Evolutionary conservation across 2,329 filamentous ascomycete genomes (phyloP).

Genomic region (Nemania sp.): DNA sequence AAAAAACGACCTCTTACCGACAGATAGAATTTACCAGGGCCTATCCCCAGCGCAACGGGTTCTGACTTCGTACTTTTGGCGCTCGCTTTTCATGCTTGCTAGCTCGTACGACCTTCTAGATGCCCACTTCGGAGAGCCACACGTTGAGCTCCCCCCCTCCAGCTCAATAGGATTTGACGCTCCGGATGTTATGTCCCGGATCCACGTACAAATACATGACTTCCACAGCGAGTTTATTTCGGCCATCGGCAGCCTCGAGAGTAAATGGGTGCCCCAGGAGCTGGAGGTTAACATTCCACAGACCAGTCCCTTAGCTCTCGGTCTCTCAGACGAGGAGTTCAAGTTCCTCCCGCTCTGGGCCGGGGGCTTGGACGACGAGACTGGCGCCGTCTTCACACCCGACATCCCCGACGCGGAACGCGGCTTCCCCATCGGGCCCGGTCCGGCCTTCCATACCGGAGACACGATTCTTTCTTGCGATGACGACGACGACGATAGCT

Average conservation of each 20-base stretch:
- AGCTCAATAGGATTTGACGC: no score
- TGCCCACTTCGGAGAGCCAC: background rate
- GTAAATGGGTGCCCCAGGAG: conserved; percentile 43
- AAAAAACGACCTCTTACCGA: conserved; percentile 16
- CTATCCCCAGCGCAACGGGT: conserved; percentile 44
- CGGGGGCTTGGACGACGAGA: conserved; percentile 65
- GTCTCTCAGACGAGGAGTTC: conserved; percentile 67
- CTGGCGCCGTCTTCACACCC: conserved; percentile 61
- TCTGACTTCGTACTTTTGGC: conserved; percentile 32
- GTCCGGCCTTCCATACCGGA: conserved; percentile 50
- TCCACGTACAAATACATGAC: no score
- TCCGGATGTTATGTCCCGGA: no score
- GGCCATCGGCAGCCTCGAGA: conserved; percentile 24
- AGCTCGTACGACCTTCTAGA: background rate
- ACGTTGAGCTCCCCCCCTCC: no score
- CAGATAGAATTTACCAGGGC: conserved; percentile 19
- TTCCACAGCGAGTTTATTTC: conserved; percentile 9
- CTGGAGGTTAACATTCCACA: conserved; percentile 53
- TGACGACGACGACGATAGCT: conserved; percentile 37
- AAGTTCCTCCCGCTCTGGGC: conserved; percentile 75
- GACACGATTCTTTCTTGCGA: conserved; percentile 44
- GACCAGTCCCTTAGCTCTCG: conserved; percentile 62
- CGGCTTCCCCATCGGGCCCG: conserved; percentile 48
- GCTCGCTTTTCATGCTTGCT: background rate
- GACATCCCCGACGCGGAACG: conserved; percentile 48